Conservation (phyloP, 345 rosid species). For the Trapa incisa region DNA sequence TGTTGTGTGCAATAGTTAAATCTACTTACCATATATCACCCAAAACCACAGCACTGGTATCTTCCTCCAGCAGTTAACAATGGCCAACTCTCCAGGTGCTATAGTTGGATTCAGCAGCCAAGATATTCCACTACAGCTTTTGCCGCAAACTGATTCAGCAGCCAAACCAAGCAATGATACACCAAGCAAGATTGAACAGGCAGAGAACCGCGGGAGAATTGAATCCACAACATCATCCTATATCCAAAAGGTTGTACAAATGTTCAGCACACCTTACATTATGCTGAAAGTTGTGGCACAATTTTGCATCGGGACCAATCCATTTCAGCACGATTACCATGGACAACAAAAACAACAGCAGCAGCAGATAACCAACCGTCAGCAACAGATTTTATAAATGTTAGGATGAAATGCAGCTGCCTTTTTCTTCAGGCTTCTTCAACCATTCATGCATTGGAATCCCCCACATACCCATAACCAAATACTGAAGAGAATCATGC, state of each 20-base stretch:
- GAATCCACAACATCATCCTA: background rate
- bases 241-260: background rate
- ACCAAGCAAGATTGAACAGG: background rate
- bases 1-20: background rate
- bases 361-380: no score
- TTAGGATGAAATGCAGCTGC: background rate
- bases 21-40: background rate
- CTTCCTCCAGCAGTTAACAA: background rate
- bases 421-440: conserved; percentile 11
- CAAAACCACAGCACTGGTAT: background rate
- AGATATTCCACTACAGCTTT: no score
- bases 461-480: conserved; percentile 96
- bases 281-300: no score
- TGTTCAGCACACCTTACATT: background rate
- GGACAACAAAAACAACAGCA: no score
- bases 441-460: conserved; percentile 66
- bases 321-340: no score
- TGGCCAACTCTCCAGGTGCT: background rate
- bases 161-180: background rate
- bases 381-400: background rate
- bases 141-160: background rate
- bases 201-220: background rate
- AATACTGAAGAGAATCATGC: conserved; percentile 58
- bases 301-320: no score
- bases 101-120: background rate